These are phyloP conservation scores for Pseudocercospora cruenta DNA, from an alignment of 2,329 filamentous ascomycete genomes.

Conservation along the genomic window DNA sequence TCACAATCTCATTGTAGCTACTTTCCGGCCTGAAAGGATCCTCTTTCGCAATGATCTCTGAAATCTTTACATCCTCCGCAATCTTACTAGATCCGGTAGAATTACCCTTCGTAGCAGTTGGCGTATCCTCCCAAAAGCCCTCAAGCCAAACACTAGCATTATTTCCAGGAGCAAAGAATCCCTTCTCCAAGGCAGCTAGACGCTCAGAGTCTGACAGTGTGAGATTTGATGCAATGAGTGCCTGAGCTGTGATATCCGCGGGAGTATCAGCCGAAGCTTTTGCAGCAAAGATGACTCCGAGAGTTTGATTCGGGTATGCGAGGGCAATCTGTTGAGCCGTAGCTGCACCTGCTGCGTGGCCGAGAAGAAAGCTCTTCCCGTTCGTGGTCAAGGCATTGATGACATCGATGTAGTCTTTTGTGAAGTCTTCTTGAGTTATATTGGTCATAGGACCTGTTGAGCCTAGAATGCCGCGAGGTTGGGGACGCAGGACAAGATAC, in stretches of 20 bases:
- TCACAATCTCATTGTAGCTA: not conserved
- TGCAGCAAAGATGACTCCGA: not conserved
- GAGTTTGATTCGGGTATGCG: not conserved
- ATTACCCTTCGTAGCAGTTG: not conserved
- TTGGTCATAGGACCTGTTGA: not conserved
- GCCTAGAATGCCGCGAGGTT: not conserved
- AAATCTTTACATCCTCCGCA: not conserved
- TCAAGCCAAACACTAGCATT: not conserved
- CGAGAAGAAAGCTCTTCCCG: not conserved
- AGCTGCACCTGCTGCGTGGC: not conserved
- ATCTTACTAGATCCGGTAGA: not conserved
- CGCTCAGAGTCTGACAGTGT: not conserved
- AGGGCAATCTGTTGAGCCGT: not conserved
- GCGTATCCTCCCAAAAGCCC: not conserved
- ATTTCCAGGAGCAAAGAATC: not conserved
- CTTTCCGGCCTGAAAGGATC: not conserved
- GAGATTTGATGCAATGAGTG: not conserved
- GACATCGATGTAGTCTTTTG: not conserved
- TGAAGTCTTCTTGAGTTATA: not conserved
- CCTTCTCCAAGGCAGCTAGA: not conserved
- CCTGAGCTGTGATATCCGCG: not conserved
- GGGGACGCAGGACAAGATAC: not conserved
- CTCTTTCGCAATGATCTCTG: not conserved
- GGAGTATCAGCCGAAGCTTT: not conserved
- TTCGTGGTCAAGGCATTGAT: not conserved